Evolutionary conservation across 345 rosid species (phyloP).

Genomic region (Gossypium raimondii): DNA sequence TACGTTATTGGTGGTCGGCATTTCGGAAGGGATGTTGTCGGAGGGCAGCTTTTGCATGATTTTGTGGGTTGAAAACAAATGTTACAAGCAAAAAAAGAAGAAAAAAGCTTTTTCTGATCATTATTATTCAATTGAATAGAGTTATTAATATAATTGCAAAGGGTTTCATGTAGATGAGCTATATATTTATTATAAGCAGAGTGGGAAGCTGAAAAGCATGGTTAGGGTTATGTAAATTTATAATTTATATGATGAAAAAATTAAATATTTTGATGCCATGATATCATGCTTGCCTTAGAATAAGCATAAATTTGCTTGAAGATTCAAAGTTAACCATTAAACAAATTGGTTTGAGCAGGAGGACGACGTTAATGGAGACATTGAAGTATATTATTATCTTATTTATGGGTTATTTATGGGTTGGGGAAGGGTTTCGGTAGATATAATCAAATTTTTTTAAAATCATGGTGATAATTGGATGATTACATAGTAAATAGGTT

Average conservation of each 20-base stretch:
- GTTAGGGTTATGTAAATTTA: constrained; percentile 24
- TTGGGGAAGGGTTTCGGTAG: no score
- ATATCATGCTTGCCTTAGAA: neutral
- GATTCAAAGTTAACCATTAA: neutral
- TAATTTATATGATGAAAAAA: constrained; percentile 3
- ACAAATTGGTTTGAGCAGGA: no score
- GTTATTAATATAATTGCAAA: constrained; percentile 7
- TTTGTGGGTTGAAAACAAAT: constrained; percentile 58
- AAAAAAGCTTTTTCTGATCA: neutral
- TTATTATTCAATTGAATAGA: constrained; percentile 3
- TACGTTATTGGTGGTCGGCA: constrained; percentile 54
- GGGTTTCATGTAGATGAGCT: constrained; percentile 1
- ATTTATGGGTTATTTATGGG: no score
- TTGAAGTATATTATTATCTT: no score
- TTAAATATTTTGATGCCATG: constrained; percentile 5
- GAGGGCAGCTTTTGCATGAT: constrained; percentile 86
- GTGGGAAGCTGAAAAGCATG: constrained; percentile 2
- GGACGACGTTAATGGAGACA: no score
- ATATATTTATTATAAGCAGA: constrained; percentile 2
- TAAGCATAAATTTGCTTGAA: no score
- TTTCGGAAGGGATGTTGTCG: constrained; percentile 62
- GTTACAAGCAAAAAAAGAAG: constrained; percentile 20
- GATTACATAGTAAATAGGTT: no score
- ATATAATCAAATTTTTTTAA: no score
- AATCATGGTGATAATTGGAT: no score